These are phyloP conservation scores for Sarocladium strictum DNA, from an alignment of 2,329 filamentous ascomycete species.

Conservation along the genomic window DNA sequence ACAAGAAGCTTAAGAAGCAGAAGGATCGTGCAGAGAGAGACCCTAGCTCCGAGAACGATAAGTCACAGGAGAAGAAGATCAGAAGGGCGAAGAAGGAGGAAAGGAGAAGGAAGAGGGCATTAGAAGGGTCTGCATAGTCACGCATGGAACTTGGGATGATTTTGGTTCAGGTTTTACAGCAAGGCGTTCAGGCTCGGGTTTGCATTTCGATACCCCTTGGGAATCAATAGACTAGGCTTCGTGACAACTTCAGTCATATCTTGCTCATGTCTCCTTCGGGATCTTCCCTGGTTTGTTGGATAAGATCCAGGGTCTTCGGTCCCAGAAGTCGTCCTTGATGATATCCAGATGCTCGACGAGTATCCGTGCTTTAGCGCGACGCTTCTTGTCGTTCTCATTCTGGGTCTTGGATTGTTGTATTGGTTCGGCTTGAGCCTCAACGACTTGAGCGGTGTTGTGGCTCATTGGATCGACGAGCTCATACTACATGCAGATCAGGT, in stretches of 20 bases:
- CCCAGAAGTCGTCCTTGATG: constrained; percentile 94
- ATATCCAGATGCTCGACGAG: constrained; percentile 85
- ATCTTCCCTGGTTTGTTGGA: constrained; percentile 68
- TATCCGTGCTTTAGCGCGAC: constrained; percentile 71
- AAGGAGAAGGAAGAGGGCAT: constrained; percentile 32
- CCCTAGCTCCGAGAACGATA: constrained; percentile 17
- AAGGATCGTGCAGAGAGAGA: constrained; percentile 20
- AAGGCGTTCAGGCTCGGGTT: constrained; percentile 10
- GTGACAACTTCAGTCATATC: not conserved
- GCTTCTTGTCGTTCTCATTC: constrained; percentile 75
- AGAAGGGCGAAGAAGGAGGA: constrained; percentile 37
- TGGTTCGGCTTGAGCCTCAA: constrained; percentile 46
- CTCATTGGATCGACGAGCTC: constrained; percentile 58
- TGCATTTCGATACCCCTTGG: constrained; percentile 9
- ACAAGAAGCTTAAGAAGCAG: constrained; percentile 2
- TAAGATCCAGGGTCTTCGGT: constrained; percentile 75
- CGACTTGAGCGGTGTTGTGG: constrained; percentile 39
- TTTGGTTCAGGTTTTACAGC: constrained; percentile 1
- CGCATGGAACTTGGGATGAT: not conserved
- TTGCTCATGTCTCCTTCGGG: constrained; percentile 47
- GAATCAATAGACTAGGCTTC: not conserved
- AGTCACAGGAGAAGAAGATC: constrained; percentile 40
- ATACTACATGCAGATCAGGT: too few relatives aligned
- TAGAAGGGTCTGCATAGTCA: constrained; percentile 15
- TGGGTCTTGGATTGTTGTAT: constrained; percentile 68